Evolutionary conservation across 805 yeast species (phyloP).

Genomic region (Yarrowia sp.): DNA sequence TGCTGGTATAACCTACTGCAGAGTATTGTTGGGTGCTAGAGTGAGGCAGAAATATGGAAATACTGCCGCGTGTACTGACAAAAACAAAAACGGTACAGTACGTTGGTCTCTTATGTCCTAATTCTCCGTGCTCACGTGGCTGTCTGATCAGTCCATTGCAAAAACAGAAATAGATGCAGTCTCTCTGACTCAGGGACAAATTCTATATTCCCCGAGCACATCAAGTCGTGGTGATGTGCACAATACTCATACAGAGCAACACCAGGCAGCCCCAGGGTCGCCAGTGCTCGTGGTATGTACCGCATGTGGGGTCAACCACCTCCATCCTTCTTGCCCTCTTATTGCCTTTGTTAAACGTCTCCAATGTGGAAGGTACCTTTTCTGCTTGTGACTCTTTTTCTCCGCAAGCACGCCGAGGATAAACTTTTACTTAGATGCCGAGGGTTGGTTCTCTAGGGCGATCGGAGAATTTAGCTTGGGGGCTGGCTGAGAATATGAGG

Average conservation of each 20-base stretch:
- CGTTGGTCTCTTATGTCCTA: too few relatives aligned
- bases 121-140: constrained; percentile 12
- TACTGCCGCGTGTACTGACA: too few relatives aligned
- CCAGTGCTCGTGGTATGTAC: background rate
- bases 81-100: too few relatives aligned
- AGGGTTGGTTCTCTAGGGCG: constrained; percentile 8
- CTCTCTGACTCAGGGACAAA: constrained; percentile 18
- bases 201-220: background rate
- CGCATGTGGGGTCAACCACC: background rate
- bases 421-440: constrained; percentile 7
- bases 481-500: background rate
- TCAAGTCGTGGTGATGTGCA: background rate
- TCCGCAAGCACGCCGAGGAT: constrained; percentile 23
- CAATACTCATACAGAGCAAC: background rate
- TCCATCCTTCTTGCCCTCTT: background rate
- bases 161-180: constrained; percentile 1
- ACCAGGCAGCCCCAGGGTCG: background rate
- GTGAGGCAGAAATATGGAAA: too few relatives aligned
- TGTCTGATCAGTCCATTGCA: background rate
- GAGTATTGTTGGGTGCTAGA: too few relatives aligned
- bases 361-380: background rate
- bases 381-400: constrained; percentile 21
- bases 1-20: background rate
- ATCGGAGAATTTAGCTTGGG: constrained; percentile 2
- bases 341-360: constrained; percentile 11